Conservation (phyloP, 1,139 yeast genomes). For the Candida albicans region DNA sequence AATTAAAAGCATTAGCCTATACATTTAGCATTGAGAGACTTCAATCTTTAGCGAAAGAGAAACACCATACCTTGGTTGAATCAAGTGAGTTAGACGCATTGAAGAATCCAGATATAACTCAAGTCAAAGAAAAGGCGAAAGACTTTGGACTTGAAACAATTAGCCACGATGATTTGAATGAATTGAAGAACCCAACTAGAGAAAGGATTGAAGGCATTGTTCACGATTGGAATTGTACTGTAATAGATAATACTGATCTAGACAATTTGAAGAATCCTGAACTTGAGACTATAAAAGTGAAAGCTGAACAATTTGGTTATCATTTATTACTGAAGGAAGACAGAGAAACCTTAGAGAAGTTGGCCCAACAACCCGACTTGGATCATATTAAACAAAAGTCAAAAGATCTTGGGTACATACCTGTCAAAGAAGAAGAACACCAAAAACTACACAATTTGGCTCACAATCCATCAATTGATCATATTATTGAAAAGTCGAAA, state of each 20-base stretch:
- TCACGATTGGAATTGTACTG: conserved; percentile 1
- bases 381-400: conserved; percentile 16
- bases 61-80: conserved; percentile 24
- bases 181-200: conserved; percentile 18
- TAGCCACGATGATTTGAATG: conserved; percentile 17
- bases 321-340: background rate
- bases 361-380: conserved; percentile 13
- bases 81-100: conserved; percentile 14
- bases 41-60: conserved; percentile 18
- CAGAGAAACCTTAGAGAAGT: background rate
- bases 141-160: conserved; percentile 20
- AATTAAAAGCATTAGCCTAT: conserved; percentile 15
- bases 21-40: conserved; percentile 29
- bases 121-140: conserved; percentile 11
- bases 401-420: conserved; percentile 12
- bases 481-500: conserved; percentile 9
- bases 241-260: conserved; percentile 10
- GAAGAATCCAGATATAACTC: conserved; percentile 15
- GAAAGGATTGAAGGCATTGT: conserved; percentile 16
- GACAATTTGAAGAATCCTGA: conserved; percentile 10
- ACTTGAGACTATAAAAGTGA: conserved; percentile 5
- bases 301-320: conserved; percentile 6
- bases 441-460: conserved; percentile 15
- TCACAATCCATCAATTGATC: conserved; percentile 18
- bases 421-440: conserved; percentile 15